Percentiles rank a stretch among this genome's conserved stretches.
These are phyloP conservation scores for Pyrenophora graminea DNA, from an alignment of 2,329 filamentous ascomycete genomes.

Conservation along the genomic window DNA sequence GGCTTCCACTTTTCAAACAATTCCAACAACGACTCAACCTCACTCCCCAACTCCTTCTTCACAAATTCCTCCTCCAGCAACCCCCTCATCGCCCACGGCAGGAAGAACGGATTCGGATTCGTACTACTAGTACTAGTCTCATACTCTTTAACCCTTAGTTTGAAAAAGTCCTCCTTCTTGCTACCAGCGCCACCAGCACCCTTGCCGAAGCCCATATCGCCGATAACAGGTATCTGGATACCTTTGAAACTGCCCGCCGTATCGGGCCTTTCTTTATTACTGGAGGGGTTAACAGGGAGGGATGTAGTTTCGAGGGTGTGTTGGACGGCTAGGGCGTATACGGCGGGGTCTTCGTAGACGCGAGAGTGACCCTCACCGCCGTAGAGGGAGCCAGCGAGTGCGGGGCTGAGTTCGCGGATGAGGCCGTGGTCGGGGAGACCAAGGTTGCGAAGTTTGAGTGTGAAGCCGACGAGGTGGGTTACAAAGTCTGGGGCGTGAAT, in stretches of 20 bases:
- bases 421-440: slow-evolving; percentile 92
- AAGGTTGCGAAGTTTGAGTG: slow-evolving; percentile 89
- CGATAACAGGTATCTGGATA: slow-evolving; percentile 39
- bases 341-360: slow-evolving; percentile 84
- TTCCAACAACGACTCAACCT: slow-evolving; percentile 77
- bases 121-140: slow-evolving; percentile 28
- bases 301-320: slow-evolving; percentile 55
- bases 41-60: slow-evolving; percentile 74
- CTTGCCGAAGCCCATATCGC: slow-evolving; percentile 25
- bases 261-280: slow-evolving; percentile 21
- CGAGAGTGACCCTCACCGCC: slow-evolving; percentile 91
- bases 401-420: slow-evolving; percentile 83
- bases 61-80: slow-evolving; percentile 91
- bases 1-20: slow-evolving; percentile 96
- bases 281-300: slow-evolving; percentile 27
- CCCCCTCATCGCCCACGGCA: slow-evolving; percentile 95
- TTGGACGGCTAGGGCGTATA: slow-evolving; percentile 68
- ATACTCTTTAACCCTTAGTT: slow-evolving; percentile 41
- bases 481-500: slow-evolving; percentile 94
- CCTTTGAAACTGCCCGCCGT: slow-evolving; percentile 34
- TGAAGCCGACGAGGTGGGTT: slow-evolving; percentile 88
- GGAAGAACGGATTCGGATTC: slow-evolving; percentile 78
- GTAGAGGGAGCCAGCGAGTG: slow-evolving; percentile 88
- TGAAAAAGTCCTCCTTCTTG: slow-evolving; percentile 26
- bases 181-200: background rate